phyloP scores from a whole-genome alignment of 148 eudicot species.

The Simmondsia chinensis region DNA sequence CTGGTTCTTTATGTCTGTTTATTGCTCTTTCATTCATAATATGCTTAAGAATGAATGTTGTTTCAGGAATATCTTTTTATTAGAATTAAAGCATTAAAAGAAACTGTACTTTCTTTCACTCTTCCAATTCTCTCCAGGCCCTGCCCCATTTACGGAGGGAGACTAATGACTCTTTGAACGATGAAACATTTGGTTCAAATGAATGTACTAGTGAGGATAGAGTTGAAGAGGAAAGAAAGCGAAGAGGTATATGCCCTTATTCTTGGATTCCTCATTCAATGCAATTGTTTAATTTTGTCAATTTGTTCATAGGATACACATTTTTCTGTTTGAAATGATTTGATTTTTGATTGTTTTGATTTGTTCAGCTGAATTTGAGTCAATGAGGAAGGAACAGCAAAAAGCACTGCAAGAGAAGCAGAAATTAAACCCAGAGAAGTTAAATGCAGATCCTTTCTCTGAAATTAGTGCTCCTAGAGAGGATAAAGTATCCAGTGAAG shows the following conservation, averaged over 20 bases:
- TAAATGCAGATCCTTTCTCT: slow-evolving; percentile 30
- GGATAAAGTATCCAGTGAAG: slow-evolving; percentile 24
- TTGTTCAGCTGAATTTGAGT: slow-evolving; percentile 78
- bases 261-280: not conserved
- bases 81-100: too few relatives aligned
- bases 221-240: slow-evolving; percentile 81
- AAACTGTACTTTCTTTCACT: too few relatives aligned
- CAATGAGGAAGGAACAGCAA: slow-evolving; percentile 93
- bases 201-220: slow-evolving; percentile 70
- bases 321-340: not conserved
- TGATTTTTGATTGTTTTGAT: not conserved
- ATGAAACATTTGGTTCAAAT: slow-evolving; percentile 91
- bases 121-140: slow-evolving; percentile 43
- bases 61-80: too few relatives aligned
- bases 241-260: slow-evolving; percentile 51
- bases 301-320: not conserved
- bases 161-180: slow-evolving; percentile 61
- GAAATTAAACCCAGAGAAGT: slow-evolving; percentile 41
- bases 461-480: slow-evolving; percentile 23
- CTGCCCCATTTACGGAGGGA: slow-evolving; percentile 62
- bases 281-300: not conserved
- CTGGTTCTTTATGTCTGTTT: too few relatives aligned
- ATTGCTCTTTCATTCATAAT: too few relatives aligned
- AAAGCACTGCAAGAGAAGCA: slow-evolving; percentile 78
- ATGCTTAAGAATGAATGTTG: too few relatives aligned